These are phyloP conservation scores for Bretschneidera sinensis DNA, from an alignment of 345 rosid species.

Conservation along the genomic window DNA sequence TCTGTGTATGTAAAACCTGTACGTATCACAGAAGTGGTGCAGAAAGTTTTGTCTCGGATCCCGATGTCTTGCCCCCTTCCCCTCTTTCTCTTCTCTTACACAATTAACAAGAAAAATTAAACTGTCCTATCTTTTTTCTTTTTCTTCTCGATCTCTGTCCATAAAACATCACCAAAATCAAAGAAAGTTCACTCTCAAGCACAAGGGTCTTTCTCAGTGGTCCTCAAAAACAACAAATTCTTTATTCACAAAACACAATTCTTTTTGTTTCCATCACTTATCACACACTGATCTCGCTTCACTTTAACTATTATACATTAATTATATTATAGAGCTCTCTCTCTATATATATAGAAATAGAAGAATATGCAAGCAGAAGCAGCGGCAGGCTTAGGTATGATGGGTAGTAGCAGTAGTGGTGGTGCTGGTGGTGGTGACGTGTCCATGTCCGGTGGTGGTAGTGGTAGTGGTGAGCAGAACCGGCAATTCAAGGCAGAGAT, in stretches of 20 bases:
- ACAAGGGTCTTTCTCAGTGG: constrained; percentile 19
- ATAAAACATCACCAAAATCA: not conserved
- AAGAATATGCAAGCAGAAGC: constrained; percentile 69
- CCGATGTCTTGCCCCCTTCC: constrained; percentile 25
- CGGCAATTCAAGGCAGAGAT: constrained; percentile 82
- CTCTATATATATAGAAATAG: too few relatives aligned
- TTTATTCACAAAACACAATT: constrained; percentile 2
- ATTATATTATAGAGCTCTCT: too few relatives aligned
- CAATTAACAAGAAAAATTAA: constrained; percentile 24
- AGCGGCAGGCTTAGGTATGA: constrained; percentile 55
- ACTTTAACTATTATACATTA: too few relatives aligned
- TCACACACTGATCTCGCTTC: constrained; percentile 1
- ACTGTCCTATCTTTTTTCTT: constrained; percentile 8
- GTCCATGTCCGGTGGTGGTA: constrained; percentile 26
- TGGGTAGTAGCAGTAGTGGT: constrained; percentile 38
- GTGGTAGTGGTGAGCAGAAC: constrained; percentile 30
- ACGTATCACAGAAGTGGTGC: constrained; percentile 29
- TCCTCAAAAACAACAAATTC: constrained; percentile 19
- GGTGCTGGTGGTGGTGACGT: constrained; percentile 41
- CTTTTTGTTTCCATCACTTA: not conserved
- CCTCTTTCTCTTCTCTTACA: constrained; percentile 7
- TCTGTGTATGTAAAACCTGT: constrained; percentile 18
- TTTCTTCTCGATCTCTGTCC: too few relatives aligned
- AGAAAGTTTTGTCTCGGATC: constrained; percentile 49
- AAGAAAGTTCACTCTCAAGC: constrained; percentile 11